phyloP scores from a whole-genome alignment of 345 rosid species.

The Ceriops decandra region DNA sequence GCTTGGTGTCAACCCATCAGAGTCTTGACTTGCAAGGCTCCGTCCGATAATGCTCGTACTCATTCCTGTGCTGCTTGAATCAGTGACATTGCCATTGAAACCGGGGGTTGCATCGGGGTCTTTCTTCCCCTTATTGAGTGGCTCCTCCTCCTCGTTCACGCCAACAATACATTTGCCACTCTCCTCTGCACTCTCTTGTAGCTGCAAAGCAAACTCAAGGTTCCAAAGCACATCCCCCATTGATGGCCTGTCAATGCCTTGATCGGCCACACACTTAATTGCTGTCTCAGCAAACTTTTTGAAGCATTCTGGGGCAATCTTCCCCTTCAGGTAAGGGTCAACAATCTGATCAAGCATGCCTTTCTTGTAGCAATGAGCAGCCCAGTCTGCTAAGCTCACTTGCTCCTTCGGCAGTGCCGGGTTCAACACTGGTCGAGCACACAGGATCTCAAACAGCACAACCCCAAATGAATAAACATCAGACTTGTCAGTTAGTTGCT shows the following conservation, averaged over 20 bases:
- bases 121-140: slow-evolving; percentile 68
- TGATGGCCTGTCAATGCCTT: slow-evolving; percentile 4
- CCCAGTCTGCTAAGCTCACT: slow-evolving; percentile 2
- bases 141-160: slow-evolving; percentile 52
- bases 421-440: slow-evolving; percentile 7
- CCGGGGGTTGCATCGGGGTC: slow-evolving; percentile 43
- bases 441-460: slow-evolving; percentile 10
- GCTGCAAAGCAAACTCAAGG: slow-evolving; percentile 42
- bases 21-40: slow-evolving; percentile 90
- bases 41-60: slow-evolving; percentile 91
- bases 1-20: slow-evolving; percentile 90
- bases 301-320: background rate
- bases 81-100: slow-evolving; percentile 58
- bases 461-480: slow-evolving; percentile 23
- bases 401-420: background rate
- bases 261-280: slow-evolving; percentile 3
- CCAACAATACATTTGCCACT: slow-evolving; percentile 53
- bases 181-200: slow-evolving; percentile 96
- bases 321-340: slow-evolving; percentile 2
- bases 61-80: slow-evolving; percentile 87
- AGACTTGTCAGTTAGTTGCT: slow-evolving; percentile 30
- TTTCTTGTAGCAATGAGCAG: background rate
- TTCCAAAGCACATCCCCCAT: slow-evolving; percentile 10
- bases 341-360: background rate
- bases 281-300: slow-evolving; percentile 5